phyloP scores from a whole-genome alignment of 2,329 filamentous ascomycete genomes.

The Juglanconis sp. region DNA sequence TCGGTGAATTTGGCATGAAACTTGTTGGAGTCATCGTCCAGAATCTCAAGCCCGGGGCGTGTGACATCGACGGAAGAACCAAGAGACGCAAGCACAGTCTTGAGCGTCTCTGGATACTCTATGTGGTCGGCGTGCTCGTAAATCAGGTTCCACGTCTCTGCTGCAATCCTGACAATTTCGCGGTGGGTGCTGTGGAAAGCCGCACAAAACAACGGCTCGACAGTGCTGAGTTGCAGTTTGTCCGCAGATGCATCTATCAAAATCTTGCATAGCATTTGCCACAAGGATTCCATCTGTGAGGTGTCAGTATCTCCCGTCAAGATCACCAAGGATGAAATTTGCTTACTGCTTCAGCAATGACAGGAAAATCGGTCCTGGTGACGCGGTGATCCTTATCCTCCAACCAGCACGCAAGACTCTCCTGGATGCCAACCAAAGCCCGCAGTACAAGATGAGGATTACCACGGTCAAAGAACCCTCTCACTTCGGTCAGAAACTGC shows the following conservation, averaged over 20 bases:
- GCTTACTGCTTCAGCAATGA: constrained; percentile 45
- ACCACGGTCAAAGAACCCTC: constrained; percentile 49
- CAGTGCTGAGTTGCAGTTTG: constrained; percentile 43
- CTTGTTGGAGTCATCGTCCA: constrained; percentile 35
- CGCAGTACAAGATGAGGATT: constrained; percentile 49
- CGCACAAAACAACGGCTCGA: constrained; percentile 55
- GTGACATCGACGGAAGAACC: constrained; percentile 49
- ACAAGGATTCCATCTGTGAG: constrained; percentile 44
- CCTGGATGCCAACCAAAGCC: constrained; percentile 59
- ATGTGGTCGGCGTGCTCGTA: constrained; percentile 60
- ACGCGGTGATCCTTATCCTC: constrained; percentile 50
- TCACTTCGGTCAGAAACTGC: constrained; percentile 51
- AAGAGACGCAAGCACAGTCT: constrained; percentile 58
- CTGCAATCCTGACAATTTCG: constrained; percentile 48
- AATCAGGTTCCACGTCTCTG: constrained; percentile 64
- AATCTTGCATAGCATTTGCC: constrained; percentile 45
- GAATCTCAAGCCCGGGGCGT: constrained; percentile 41
- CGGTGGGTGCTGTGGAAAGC: constrained; percentile 58
- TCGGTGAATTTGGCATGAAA: constrained; percentile 42
- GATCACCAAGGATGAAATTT: not conserved
- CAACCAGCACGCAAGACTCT: constrained; percentile 61
- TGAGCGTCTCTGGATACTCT: constrained; percentile 63
- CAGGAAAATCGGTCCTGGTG: constrained; percentile 36
- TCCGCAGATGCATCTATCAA: constrained; percentile 35
- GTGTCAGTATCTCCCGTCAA: constrained; percentile 26